These are phyloP conservation scores for Vanrija sp. DNA, from an alignment of 1,284 basidiomycete genomes.

Conservation along the genomic window DNA sequence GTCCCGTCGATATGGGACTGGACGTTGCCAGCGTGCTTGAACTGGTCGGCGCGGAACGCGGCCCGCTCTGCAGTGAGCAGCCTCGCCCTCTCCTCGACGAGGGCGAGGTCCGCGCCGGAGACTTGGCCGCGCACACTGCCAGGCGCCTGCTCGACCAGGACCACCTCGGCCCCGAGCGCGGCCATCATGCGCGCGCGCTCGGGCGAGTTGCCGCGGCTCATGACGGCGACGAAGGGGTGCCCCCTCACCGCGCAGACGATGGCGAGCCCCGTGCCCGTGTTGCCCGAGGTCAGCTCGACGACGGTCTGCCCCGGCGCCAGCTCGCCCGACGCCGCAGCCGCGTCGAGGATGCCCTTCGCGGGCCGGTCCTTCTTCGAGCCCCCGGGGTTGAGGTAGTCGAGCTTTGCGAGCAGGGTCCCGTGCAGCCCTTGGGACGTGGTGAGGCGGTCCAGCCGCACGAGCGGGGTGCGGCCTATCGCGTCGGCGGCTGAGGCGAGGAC, in stretches of 20 bases:
- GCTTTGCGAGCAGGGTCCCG: conserved; percentile 1
- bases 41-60: conserved; percentile 5
- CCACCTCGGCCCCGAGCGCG: conserved; percentile 1
- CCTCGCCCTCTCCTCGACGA: not conserved
- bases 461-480: not conserved
- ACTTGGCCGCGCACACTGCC: not conserved
- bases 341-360: not conserved
- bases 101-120: not conserved
- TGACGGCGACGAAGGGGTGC: conserved; percentile 1
- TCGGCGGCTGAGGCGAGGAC: not conserved
- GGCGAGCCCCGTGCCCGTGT: conserved; percentile 1
- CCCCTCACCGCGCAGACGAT: not conserved
- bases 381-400: conserved; percentile 2
- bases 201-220: not conserved
- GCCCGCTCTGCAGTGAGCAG: not conserved
- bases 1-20: not conserved
- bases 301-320: not conserved
- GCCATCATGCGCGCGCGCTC: conserved; percentile 5
- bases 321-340: not conserved
- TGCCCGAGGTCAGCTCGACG: not conserved
- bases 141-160: not conserved
- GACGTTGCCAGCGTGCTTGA: not conserved
- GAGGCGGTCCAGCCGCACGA: conserved; percentile 2
- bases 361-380: conserved; percentile 2
- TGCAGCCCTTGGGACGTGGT: not conserved